These are phyloP conservation scores for Cetraspora pellucida DNA, from an alignment of 192 early-diverging fungal species.

Conservation along the genomic window DNA sequence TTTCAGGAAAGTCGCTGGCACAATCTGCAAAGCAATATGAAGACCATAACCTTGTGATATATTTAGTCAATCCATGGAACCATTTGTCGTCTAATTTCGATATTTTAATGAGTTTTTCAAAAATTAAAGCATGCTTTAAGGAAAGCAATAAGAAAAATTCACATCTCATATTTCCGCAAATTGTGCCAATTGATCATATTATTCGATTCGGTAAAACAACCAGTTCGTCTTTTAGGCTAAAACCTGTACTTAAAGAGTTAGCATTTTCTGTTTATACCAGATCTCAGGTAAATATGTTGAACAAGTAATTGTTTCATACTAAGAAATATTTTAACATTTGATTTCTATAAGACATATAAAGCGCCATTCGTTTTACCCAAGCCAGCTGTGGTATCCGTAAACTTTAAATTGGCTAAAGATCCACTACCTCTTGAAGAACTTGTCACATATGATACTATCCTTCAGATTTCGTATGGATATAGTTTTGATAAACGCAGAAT, in stretches of 20 bases:
- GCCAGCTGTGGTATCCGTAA: background rate
- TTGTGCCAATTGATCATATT: constrained; percentile 23
- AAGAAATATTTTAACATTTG: background rate
- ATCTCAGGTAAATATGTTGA: background rate
- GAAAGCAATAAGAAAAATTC: background rate
- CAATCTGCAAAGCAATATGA: background rate
- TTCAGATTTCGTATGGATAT: constrained; percentile 20
- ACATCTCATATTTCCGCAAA: constrained; percentile 4
- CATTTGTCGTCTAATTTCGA: constrained; percentile 10
- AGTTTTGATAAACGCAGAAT: constrained; percentile 17
- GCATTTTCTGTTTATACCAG: constrained; percentile 25
- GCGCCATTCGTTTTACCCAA: constrained; percentile 6
- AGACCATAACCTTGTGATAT: constrained; percentile 7
- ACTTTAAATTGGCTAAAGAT: background rate
- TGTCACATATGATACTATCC: constrained; percentile 1
- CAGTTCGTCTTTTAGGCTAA: background rate
- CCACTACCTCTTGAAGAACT: background rate
- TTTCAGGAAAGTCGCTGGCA: background rate
- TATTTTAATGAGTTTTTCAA: constrained; percentile 15
- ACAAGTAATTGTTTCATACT: background rate
- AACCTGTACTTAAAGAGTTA: background rate
- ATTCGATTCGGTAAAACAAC: background rate
- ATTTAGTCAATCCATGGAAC: constrained; percentile 8
- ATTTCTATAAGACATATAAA: constrained; percentile 3
- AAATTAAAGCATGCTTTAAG: background rate